Percentiles rank a stretch among this genome's conserved stretches.
Evolutionary conservation across 495 filamentous ascomycete genomes (phyloP).

Genomic region (Trichocladium uniseriatum): DNA sequence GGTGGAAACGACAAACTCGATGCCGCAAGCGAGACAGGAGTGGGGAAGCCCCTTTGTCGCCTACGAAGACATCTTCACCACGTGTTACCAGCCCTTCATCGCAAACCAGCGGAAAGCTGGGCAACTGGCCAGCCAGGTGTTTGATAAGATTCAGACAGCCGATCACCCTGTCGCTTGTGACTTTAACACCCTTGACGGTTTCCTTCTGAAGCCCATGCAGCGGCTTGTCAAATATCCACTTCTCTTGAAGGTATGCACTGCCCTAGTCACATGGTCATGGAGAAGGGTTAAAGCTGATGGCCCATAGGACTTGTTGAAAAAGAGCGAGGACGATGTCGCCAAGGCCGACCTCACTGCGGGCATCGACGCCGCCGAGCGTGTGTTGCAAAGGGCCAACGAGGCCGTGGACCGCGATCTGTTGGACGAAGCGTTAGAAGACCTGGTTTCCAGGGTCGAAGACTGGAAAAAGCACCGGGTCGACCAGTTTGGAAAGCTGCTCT

Average conservation of each 20-base stretch:
- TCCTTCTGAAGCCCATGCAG: conserved; percentile 94
- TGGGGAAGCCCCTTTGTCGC: conserved; percentile 83
- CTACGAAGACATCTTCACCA: conserved; percentile 68
- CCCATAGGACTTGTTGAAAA: conserved; percentile 74
- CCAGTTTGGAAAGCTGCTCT: conserved; percentile 76
- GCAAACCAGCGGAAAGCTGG: conserved; percentile 77
- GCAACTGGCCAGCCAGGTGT: conserved; percentile 49
- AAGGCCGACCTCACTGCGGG: conserved; percentile 60
- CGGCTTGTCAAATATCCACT: conserved; percentile 89
- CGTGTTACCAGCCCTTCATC: conserved; percentile 86
- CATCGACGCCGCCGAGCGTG: conserved; percentile 63
- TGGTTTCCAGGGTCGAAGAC: conserved; percentile 81
- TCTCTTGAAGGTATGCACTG: conserved; percentile 67
- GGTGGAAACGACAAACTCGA: conserved; percentile 87
- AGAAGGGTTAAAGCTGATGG: conserved; percentile 3
- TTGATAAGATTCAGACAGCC: conserved; percentile 48
- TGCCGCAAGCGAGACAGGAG: conserved; percentile 67
- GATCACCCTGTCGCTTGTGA: conserved; percentile 49
- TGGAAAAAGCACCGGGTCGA: conserved; percentile 92
- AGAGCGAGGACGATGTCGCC: conserved; percentile 60
- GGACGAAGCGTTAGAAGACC: conserved; percentile 66
- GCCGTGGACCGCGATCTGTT: conserved; percentile 82
- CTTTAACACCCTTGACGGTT: conserved; percentile 66
- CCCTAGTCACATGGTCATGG: conserved; percentile 18
- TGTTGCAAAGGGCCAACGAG: conserved; percentile 75